These are phyloP conservation scores for Macrophomina tecta DNA, from an alignment of 2,329 filamentous ascomycete species.

Conservation along the genomic window DNA sequence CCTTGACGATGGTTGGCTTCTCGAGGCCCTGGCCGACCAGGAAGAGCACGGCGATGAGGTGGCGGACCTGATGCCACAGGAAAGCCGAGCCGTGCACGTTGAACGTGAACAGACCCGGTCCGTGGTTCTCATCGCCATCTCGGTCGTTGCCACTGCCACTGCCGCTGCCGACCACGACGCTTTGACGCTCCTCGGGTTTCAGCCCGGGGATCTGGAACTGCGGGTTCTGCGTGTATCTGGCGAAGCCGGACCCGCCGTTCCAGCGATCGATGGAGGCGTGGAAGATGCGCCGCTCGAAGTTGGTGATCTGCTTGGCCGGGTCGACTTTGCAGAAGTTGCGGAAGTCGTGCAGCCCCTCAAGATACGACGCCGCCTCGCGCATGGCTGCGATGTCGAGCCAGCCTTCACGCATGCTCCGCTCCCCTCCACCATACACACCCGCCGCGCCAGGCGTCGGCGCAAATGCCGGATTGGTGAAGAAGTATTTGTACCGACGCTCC, in stretches of 20 bases:
- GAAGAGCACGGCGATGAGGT: constrained; percentile 93
- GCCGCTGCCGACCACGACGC: constrained; percentile 2
- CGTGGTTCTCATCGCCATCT: neutral
- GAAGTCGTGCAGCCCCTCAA: constrained; percentile 89
- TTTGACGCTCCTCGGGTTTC: constrained; percentile 30
- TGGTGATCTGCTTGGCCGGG: constrained; percentile 83
- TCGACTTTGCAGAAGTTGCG: constrained; percentile 97
- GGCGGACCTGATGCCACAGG: constrained; percentile 96
- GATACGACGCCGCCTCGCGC: constrained; percentile 78
- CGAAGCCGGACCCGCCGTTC: constrained; percentile 25
- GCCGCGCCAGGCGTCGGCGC: constrained; percentile 66
- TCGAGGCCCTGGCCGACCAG: constrained; percentile 89
- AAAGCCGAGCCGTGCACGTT: constrained; percentile 90
- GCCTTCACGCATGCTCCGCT: constrained; percentile 54
- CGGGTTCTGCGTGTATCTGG: constrained; percentile 8
- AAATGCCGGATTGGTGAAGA: constrained; percentile 94
- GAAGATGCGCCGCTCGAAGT: constrained; percentile 80
- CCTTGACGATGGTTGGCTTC: constrained; percentile 70
- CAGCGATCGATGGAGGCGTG: constrained; percentile 72
- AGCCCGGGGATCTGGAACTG: constrained; percentile 30
- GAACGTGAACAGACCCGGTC: constrained; percentile 80
- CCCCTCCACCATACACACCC: constrained; percentile 51
- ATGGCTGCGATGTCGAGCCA: constrained; percentile 90
- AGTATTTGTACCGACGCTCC: constrained; percentile 92
- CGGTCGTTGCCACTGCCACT: constrained; percentile 29